A percentile compares a stretch with the other conserved stretches of the same genome.
Conservation (phyloP, 2,329 filamentous ascomycete species). For the Didymellaceae sp. region DNA sequence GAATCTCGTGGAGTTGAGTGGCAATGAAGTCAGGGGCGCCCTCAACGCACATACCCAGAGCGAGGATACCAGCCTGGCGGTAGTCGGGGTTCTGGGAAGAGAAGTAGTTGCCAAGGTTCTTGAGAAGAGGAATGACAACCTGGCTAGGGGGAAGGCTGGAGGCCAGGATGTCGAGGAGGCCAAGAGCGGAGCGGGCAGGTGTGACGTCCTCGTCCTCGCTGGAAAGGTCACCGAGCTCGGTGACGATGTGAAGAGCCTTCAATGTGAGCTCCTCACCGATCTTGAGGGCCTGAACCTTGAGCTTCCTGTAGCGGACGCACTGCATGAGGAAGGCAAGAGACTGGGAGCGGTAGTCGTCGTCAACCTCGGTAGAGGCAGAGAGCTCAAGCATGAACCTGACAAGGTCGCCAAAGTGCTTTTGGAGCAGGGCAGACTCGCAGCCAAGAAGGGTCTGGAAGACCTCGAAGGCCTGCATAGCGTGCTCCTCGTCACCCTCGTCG, state of each 20-base stretch:
- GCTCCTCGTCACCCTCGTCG: constrained; percentile 81
- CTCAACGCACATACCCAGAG: constrained; percentile 92
- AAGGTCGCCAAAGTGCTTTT: constrained; percentile 85
- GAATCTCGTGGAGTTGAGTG: constrained; percentile 84
- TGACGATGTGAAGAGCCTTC: constrained; percentile 86
- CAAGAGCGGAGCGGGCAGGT: constrained; percentile 82
- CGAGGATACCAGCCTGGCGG: constrained; percentile 88
- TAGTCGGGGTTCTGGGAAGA: constrained; percentile 75
- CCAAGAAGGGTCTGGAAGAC: constrained; percentile 95
- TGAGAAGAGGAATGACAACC: constrained; percentile 89
- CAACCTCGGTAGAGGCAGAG: constrained; percentile 74
- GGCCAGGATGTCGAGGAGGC: constrained; percentile 86
- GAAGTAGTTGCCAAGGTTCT: constrained; percentile 83
- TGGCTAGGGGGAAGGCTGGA: constrained; percentile 89
- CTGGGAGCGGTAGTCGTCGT: constrained; percentile 87
- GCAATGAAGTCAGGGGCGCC: constrained; percentile 97
- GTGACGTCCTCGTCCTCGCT: constrained; percentile 83
- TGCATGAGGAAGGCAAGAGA: constrained; percentile 94
- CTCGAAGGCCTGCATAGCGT: constrained; percentile 88
- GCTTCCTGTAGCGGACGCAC: constrained; percentile 86
- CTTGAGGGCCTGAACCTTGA: constrained; percentile 91
- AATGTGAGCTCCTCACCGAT: constrained; percentile 86
- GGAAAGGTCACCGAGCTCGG: constrained; percentile 79
- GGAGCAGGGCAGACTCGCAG: constrained; percentile 84
- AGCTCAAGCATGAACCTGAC: constrained; percentile 94